These are phyloP conservation scores for Backusella circina DNA, from an alignment of 192 early-diverging fungal genomes.

Conservation along the genomic window DNA sequence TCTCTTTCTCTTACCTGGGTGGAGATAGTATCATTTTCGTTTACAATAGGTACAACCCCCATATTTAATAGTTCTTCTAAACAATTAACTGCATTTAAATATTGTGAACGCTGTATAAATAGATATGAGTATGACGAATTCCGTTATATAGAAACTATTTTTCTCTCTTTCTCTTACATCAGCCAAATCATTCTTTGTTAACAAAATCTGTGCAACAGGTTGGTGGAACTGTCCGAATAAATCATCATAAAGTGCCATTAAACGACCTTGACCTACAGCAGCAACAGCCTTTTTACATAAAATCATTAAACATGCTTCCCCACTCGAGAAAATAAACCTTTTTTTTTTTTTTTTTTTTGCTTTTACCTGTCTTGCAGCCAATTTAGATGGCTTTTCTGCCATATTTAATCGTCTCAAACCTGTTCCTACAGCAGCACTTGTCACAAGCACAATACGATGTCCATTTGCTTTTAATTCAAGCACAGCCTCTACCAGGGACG, in stretches of 20 bases:
- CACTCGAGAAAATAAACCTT: neutral
- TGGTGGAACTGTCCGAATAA: slow-evolving; percentile 91
- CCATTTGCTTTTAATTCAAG: slow-evolving; percentile 71
- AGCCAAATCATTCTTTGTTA: slow-evolving; percentile 90
- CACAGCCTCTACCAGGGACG: slow-evolving; percentile 92
- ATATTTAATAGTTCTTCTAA: slow-evolving; percentile 85
- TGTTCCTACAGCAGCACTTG: slow-evolving; percentile 89
- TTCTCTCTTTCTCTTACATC: slow-evolving; percentile 59
- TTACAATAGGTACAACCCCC: slow-evolving; percentile 95
- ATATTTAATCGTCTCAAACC: slow-evolving; percentile 82
- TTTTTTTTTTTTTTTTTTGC: no score
- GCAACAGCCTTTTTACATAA: slow-evolving; percentile 73
- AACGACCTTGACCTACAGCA: slow-evolving; percentile 95
- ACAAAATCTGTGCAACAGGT: slow-evolving; percentile 92
- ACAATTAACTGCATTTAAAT: slow-evolving; percentile 95
- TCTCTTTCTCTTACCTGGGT: slow-evolving; percentile 26
- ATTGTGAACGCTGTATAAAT: slow-evolving; percentile 79
- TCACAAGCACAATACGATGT: slow-evolving; percentile 88
- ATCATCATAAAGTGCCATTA: slow-evolving; percentile 96
- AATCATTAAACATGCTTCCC: neutral
- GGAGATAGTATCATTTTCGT: slow-evolving; percentile 98
- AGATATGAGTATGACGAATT: neutral
- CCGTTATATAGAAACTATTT: neutral
- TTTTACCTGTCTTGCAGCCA: slow-evolving; percentile 61
- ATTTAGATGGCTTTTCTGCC: slow-evolving; percentile 76